phyloP scores from a whole-genome alignment of 1,284 basidiomycete species.

The Phylloporus sp. region DNA sequence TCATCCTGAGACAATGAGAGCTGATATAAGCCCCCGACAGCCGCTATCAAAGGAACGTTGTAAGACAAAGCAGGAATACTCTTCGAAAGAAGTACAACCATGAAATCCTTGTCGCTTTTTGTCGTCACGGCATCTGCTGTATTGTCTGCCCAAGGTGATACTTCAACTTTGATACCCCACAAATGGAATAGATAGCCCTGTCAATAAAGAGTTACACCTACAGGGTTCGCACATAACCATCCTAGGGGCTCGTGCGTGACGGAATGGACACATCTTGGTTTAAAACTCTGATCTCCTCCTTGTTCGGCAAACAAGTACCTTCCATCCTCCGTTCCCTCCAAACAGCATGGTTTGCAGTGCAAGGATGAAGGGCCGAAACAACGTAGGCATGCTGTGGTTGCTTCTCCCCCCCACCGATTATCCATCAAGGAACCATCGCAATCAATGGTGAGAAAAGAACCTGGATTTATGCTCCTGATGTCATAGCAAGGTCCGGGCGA shows the following conservation, averaged over 20 bases:
- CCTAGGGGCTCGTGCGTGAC: conserved; percentile 18
- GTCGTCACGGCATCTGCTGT: not conserved
- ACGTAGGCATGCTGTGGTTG: too few relatives aligned
- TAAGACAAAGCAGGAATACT: not conserved
- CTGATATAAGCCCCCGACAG: not conserved
- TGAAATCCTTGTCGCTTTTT: conserved; percentile 8
- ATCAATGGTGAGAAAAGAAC: too few relatives aligned
- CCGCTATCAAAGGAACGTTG: not conserved
- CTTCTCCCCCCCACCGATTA: too few relatives aligned
- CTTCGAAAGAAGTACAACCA: not conserved
- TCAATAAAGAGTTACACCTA: conserved; percentile 18
- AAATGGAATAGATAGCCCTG: conserved; percentile 23
- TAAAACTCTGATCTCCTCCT: too few relatives aligned
- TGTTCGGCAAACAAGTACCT: too few relatives aligned
- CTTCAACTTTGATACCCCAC: conserved; percentile 15
- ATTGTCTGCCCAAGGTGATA: conserved; percentile 12
- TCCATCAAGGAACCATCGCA: too few relatives aligned
- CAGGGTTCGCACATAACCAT: conserved; percentile 14
- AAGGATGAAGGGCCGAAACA: too few relatives aligned
- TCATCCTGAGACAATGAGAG: not conserved
- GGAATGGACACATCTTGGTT: too few relatives aligned
- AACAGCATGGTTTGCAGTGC: too few relatives aligned
- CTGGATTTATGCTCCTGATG: too few relatives aligned
- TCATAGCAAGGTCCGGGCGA: too few relatives aligned
- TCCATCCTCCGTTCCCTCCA: too few relatives aligned